A percentile compares a stretch with the other conserved stretches of the same genome.
These are phyloP conservation scores for Curvularia spicifera DNA, from an alignment of 2,329 filamentous ascomycete genomes.

Conservation along the genomic window DNA sequence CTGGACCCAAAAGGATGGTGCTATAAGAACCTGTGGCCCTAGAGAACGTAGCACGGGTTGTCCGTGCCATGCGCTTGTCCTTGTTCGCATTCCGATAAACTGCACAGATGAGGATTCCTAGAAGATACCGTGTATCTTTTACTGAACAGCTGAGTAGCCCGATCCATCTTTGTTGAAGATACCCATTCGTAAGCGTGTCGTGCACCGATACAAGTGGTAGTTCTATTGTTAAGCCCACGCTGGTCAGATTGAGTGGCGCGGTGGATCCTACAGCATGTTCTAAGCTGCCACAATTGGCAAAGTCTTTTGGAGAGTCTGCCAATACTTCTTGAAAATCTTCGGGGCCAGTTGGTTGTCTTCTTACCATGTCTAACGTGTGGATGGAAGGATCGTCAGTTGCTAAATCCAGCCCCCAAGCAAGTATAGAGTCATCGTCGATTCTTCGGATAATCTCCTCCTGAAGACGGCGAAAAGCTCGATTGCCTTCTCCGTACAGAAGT, in stretches of 20 bases:
- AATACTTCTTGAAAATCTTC: neutral
- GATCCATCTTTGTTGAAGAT: neutral
- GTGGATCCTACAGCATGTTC: neutral
- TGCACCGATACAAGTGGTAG: neutral
- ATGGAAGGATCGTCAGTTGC: no score
- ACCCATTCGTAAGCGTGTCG: no score
- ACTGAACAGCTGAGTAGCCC: slow-evolving; percentile 3
- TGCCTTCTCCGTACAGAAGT: slow-evolving; percentile 42
- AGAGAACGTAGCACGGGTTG: neutral
- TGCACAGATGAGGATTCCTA: neutral
- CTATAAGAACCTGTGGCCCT: neutral
- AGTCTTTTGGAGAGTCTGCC: neutral
- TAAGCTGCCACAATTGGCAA: neutral
- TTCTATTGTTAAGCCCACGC: neutral
- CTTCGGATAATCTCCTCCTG: slow-evolving; percentile 32
- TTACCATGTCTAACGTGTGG: no score
- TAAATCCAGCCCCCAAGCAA: slow-evolving; percentile 17
- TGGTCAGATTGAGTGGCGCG: neutral
- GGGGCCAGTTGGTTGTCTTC: neutral
- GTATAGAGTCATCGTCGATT: slow-evolving; percentile 21
- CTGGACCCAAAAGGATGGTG: neutral
- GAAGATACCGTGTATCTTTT: neutral
- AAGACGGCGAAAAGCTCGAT: slow-evolving; percentile 29
- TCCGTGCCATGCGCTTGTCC: no score
- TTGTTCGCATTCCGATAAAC: fast-evolving